Base-by-base conservation (phyloP, 2,329 filamentous ascomycete genomes). In the Aspergillus luchuensis region DNA sequence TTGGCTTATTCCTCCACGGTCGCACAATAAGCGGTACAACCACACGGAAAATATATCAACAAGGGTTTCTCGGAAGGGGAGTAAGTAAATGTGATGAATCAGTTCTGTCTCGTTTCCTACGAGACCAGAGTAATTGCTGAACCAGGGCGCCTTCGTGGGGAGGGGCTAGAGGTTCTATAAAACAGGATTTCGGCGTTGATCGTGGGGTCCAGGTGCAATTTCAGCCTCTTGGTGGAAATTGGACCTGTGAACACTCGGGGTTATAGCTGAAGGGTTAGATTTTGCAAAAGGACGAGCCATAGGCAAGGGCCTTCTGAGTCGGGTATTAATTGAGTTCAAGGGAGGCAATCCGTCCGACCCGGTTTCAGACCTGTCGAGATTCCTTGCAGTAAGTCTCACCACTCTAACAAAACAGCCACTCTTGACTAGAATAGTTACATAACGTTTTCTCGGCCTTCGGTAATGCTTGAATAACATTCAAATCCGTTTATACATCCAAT, bases 311-410 rank as follows among this genome's bases (percentile, higher is more conserved):
- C 38, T 36, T 23, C 54, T 15, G 50, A 38, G 30, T 60, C 59
- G 57, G 56, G 43, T 39, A 33, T 51, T 51, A 53, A 53, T 60
- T 62, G 56, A 57, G 41, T 62, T 58, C 41, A 38, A 49, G 57
- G 50, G 55, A 57, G 38, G 48, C 17, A 38, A 21, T 52, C 58
- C 61, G 49, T 47, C 57, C 51, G 58, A 45, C 33, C 58, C 53
- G 56, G 61, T 65, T 62, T 66, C 63, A 65, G 33, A 60, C 59
- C 58, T 58, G 57, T 64, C 56, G 17, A 61, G 28, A 41, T 62
- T 58, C 66, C 63, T 68, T 67, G 65, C 66, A 67, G 64, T 48
- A 49, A 56, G 64, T 65, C 39, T 56, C 57, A 66, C 43, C 15
- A 33, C 53, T 50, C 56, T 23, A 45, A 36, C 33, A 36, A 13